Percentiles rank a stretch among this genome's conserved stretches.
Evolutionary conservation across 192 early-diverging fungal genomes (phyloP).

Genomic region (Oehlia diaphana): DNA sequence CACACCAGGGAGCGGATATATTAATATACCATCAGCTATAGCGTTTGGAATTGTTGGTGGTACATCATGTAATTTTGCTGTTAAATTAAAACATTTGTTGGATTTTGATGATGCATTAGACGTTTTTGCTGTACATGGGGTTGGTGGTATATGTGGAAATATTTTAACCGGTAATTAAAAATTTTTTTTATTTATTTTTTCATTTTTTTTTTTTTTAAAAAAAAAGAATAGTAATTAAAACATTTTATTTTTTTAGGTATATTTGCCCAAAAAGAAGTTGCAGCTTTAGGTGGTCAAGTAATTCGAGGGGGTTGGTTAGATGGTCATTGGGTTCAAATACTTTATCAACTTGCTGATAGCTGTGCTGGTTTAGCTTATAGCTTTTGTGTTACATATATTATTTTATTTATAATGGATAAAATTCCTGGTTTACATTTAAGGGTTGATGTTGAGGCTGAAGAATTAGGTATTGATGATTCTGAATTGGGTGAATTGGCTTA

Average conservation of each 20-base stretch:
- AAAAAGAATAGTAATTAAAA: too few species aligned
- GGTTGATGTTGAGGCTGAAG: constrained; percentile 64
- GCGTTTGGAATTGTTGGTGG: constrained; percentile 79
- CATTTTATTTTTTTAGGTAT: constrained; percentile 32
- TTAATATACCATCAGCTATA: constrained; percentile 77
- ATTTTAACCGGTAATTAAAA: constrained; percentile 70
- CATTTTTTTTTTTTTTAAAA: too few species aligned
- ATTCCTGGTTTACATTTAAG: constrained; percentile 82
- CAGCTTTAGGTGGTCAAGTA: constrained; percentile 62
- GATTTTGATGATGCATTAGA: constrained; percentile 93
- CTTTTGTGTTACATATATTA: constrained; percentile 72
- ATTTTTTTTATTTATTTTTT: not conserved
- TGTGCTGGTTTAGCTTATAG: constrained; percentile 70
- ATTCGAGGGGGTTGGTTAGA: constrained; percentile 46
- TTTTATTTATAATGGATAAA: constrained; percentile 73
- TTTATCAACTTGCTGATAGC: constrained; percentile 77
- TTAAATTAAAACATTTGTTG: constrained; percentile 79
- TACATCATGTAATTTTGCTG: constrained; percentile 76
- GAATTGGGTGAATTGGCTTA: constrained; percentile 78
- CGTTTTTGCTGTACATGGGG: constrained; percentile 87
- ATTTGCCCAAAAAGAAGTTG: constrained; percentile 81
- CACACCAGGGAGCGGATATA: constrained; percentile 89
- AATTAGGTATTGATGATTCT: constrained; percentile 71
- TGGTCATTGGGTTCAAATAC: constrained; percentile 74
- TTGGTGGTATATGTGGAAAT: constrained; percentile 81